Conservation (phyloP, 768 basidiomycete species). For the Lyophyllum shimeji region DNA sequence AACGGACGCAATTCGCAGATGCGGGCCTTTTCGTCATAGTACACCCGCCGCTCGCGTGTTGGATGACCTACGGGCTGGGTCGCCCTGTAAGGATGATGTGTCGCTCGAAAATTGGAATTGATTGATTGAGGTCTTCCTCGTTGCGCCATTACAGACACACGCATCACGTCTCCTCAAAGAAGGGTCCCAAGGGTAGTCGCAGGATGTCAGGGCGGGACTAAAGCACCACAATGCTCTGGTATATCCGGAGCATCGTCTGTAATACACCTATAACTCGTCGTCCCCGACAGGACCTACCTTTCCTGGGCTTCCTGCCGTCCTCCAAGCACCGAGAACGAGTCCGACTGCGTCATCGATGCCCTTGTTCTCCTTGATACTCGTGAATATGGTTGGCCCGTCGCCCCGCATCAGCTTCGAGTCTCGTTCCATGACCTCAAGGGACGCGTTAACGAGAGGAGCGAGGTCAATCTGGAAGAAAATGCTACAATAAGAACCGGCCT, state of each 20-base stretch:
- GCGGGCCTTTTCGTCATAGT: too few species aligned
- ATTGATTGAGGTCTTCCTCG: too few species aligned
- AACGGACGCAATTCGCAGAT: neutral
- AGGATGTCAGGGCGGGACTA: too few species aligned
- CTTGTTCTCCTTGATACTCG: conserved; percentile 73
- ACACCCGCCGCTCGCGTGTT: too few species aligned
- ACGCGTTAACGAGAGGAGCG: conserved; percentile 89
- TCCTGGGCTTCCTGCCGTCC: conserved; percentile 74
- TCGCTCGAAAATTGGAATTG: too few species aligned
- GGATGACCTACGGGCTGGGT: too few species aligned
- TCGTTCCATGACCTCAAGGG: conserved; percentile 90
- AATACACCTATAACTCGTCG: conserved; percentile 10
- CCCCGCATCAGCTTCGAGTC: conserved; percentile 95
- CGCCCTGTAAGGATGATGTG: too few species aligned
- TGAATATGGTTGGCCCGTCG: conserved; percentile 90
- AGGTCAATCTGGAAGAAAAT: conserved; percentile 72
- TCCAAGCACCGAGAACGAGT: conserved; percentile 89
- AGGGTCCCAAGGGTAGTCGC: too few species aligned
- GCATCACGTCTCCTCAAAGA: too few species aligned
- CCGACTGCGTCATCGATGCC: conserved; percentile 83
- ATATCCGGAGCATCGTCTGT: neutral
- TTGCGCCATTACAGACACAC: too few species aligned
- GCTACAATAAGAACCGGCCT: neutral
- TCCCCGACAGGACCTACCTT: conserved; percentile 48
- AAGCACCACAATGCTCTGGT: neutral